phyloP scores from a whole-genome alignment of 2,329 filamentous ascomycete genomes.

The Aspergillus transmontanensis region DNA sequence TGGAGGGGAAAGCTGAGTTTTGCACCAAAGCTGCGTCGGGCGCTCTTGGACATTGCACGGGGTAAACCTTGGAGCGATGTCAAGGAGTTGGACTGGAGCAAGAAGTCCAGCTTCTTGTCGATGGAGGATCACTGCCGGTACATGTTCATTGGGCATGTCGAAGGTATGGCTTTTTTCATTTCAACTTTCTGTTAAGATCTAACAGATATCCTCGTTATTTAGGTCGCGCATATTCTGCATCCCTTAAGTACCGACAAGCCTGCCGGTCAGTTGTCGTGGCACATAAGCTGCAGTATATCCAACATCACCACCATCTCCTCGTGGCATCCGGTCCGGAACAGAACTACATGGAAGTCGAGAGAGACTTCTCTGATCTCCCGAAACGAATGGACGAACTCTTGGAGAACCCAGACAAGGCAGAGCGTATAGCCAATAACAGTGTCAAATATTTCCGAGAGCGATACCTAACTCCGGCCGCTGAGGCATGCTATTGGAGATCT shows the following conservation, averaged over 20 bases:
- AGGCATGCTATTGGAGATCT: slow-evolving; percentile 56
- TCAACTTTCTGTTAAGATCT: too few relatives aligned
- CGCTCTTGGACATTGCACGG: slow-evolving; percentile 1
- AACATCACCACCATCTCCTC: slow-evolving; percentile 52
- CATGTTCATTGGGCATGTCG: slow-evolving; percentile 42
- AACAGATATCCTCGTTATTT: not conserved
- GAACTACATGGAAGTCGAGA: slow-evolving; percentile 52
- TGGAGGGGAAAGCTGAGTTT: slow-evolving; percentile 10
- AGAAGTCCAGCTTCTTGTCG: slow-evolving; percentile 5
- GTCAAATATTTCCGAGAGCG: slow-evolving; percentile 50
- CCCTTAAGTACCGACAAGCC: slow-evolving; percentile 54
- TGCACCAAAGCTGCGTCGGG: slow-evolving; percentile 7
- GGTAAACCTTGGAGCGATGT: not conserved
- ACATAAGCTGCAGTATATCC: slow-evolving; percentile 51
- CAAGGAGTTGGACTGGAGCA: slow-evolving; percentile 8
- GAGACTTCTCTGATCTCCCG: slow-evolving; percentile 59
- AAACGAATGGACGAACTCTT: slow-evolving; percentile 43
- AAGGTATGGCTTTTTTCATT: slow-evolving; percentile 35
- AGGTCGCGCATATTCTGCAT: slow-evolving; percentile 52
- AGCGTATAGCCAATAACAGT: slow-evolving; percentile 51
- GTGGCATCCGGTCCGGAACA: slow-evolving; percentile 46
- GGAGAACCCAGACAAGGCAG: slow-evolving; percentile 40
- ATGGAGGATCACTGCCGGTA: slow-evolving; percentile 13
- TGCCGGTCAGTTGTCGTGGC: slow-evolving; percentile 51
- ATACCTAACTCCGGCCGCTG: slow-evolving; percentile 54